Percentiles rank a stretch among this genome's conserved stretches.
These are phyloP conservation scores for Fusarium praegraminearum DNA, from an alignment of 2,329 filamentous ascomycete species.

Conservation along the genomic window DNA sequence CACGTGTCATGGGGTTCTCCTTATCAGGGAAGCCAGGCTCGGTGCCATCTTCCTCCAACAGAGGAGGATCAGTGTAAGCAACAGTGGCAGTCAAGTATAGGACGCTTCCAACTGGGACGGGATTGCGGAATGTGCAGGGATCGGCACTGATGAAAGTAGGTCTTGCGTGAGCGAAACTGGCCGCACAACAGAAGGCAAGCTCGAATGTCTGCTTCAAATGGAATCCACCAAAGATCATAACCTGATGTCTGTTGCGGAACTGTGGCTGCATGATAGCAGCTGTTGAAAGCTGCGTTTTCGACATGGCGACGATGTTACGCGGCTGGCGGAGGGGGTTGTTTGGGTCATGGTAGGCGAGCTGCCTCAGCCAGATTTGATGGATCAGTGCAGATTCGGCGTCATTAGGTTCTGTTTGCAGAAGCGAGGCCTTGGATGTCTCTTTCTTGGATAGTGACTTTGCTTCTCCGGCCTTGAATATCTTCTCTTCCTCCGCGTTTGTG, in stretches of 20 bases:
- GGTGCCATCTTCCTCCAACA: conserved; percentile 47
- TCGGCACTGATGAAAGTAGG: conserved; percentile 50
- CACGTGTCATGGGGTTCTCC: conserved; percentile 44
- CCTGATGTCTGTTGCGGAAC: conserved; percentile 48
- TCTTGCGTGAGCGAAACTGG: conserved; percentile 50
- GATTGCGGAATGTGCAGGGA: conserved; percentile 50
- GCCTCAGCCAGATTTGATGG: conserved; percentile 49
- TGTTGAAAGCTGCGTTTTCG: conserved; percentile 45
- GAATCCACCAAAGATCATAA: conserved; percentile 51
- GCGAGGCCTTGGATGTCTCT: conserved; percentile 39
- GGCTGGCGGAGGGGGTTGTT: conserved; percentile 46
- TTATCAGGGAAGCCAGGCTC: conserved; percentile 41
- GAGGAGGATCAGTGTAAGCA: conserved; percentile 48
- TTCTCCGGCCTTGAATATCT: conserved; percentile 46
- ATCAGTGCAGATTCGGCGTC: conserved; percentile 49
- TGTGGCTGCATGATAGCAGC: conserved; percentile 51
- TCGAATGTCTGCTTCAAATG: conserved; percentile 51
- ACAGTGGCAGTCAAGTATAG: conserved; percentile 48
- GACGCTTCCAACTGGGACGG: conserved; percentile 49
- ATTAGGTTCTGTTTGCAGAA: conserved; percentile 47
- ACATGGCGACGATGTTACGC: conserved; percentile 45
- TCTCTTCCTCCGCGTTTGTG: conserved; percentile 48
- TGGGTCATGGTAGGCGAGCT: conserved; percentile 48
- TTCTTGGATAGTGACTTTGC: conserved; percentile 47
- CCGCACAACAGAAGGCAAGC: conserved; percentile 49